phyloP scores from a whole-genome alignment of 768 basidiomycete genomes.

The Amanita fuliginea region DNA sequence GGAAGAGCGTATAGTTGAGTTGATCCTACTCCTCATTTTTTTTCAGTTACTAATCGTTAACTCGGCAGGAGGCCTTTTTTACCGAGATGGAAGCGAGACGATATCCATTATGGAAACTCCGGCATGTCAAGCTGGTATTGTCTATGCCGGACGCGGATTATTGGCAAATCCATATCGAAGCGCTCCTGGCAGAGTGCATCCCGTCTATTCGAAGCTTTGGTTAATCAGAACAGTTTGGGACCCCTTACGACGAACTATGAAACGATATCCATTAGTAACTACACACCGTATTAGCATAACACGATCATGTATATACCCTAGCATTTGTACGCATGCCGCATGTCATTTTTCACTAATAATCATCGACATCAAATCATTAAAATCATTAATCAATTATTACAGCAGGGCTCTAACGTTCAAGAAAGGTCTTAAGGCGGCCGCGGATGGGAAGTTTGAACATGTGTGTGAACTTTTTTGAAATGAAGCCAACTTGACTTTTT shows the following conservation, averaged over 20 bases:
- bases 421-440: no score
- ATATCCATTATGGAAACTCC: constrained; percentile 6
- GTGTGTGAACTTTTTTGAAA: no score
- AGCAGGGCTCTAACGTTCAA: no score
- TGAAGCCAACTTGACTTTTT: no score
- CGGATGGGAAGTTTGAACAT: no score
- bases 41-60: not conserved
- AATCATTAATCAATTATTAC: no score
- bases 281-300: no score
- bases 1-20: constrained; percentile 1
- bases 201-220: constrained; percentile 2
- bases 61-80: constrained; percentile 20
- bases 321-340: no score
- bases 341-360: no score
- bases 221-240: not conserved
- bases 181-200: not conserved
- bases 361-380: no score
- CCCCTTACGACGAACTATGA: not conserved
- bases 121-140: constrained; percentile 5
- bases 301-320: no score
- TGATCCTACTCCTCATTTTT: not conserved
- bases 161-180: constrained; percentile 3
- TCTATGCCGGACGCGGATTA: constrained; percentile 2
- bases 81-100: constrained; percentile 1
- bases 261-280: not conserved